These are phyloP conservation scores for Psidium friedrichsthalianum DNA, from an alignment of 345 rosid species.

Conservation along the genomic window DNA sequence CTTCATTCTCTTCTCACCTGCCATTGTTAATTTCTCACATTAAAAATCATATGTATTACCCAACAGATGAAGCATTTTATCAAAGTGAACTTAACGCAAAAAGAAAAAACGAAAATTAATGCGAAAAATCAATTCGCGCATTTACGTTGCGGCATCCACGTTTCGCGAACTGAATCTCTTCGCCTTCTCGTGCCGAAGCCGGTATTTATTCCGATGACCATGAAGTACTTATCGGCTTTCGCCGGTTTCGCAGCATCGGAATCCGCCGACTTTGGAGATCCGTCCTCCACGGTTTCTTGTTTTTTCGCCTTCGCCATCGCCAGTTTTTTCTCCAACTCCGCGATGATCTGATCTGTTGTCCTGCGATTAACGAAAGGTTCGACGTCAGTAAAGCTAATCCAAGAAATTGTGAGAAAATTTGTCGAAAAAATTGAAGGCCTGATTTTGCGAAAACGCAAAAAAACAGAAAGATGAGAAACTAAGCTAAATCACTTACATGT, in stretches of 20 bases:
- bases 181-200: conserved; percentile 75
- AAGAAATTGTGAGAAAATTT: not conserved
- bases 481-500: not conserved
- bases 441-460: not conserved
- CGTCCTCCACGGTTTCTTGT: conserved; percentile 11
- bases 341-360: conserved; percentile 26
- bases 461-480: not conserved
- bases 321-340: conserved; percentile 34
- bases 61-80: not conserved
- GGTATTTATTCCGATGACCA: conserved; percentile 88
- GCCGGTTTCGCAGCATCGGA: conserved; percentile 1
- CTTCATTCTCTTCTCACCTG: conserved; percentile 52
- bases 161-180: conserved; percentile 74
- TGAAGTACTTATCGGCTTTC: conserved; percentile 37
- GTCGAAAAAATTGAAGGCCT: not conserved
- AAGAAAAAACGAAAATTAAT: not conserved
- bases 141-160: conserved; percentile 96
- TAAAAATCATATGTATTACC: not conserved
- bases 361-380: conserved; percentile 5
- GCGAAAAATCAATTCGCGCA: not conserved
- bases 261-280: conserved; percentile 5
- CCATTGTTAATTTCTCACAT: not conserved
- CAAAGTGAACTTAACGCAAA: not conserved
- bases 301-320: conserved; percentile 31
- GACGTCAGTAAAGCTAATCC: no score